Evolutionary conservation across 2,329 filamentous ascomycete species (phyloP).

Genomic region (Hymenoscyphus albidus): DNA sequence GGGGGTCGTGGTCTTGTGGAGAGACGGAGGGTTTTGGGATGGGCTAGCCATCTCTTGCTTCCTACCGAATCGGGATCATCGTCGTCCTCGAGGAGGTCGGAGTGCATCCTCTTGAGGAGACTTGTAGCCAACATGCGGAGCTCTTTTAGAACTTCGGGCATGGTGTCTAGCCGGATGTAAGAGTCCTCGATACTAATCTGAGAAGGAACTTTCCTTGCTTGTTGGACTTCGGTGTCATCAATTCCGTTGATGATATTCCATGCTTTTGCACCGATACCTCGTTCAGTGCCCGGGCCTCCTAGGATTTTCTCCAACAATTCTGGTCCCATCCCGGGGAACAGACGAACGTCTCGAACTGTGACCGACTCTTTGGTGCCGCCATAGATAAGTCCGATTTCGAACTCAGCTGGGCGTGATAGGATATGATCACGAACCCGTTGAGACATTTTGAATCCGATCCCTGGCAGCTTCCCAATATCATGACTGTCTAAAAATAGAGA

Average conservation of each 20-base stretch:
- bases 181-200: constrained; percentile 97
- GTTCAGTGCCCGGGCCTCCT: constrained; percentile 63
- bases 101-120: constrained; percentile 72
- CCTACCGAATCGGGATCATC: constrained; percentile 19
- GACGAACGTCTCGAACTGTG: constrained; percentile 62
- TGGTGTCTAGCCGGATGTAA: constrained; percentile 66
- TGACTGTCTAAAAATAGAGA: constrained; percentile 69
- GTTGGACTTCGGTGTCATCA: constrained; percentile 69
- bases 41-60: constrained; percentile 64
- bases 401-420: constrained; percentile 41
- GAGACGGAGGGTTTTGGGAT: constrained; percentile 76
- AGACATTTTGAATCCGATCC: constrained; percentile 77
- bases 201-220: constrained; percentile 67
- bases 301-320: constrained; percentile 65
- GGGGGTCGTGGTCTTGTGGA: constrained; percentile 64
- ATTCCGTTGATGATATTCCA: constrained; percentile 81
- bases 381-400: constrained; percentile 44
- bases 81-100: constrained; percentile 60
- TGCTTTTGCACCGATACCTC: constrained; percentile 66
- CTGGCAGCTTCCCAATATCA: constrained; percentile 76
- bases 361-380: constrained; percentile 52
- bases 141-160: constrained; percentile 63
- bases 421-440: constrained; percentile 62
- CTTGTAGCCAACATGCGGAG: constrained; percentile 65
- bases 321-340: constrained; percentile 58